These are phyloP conservation scores for Hyphodiscus hymeniophilus DNA, from an alignment of 495 filamentous ascomycete species.

Conservation along the genomic window DNA sequence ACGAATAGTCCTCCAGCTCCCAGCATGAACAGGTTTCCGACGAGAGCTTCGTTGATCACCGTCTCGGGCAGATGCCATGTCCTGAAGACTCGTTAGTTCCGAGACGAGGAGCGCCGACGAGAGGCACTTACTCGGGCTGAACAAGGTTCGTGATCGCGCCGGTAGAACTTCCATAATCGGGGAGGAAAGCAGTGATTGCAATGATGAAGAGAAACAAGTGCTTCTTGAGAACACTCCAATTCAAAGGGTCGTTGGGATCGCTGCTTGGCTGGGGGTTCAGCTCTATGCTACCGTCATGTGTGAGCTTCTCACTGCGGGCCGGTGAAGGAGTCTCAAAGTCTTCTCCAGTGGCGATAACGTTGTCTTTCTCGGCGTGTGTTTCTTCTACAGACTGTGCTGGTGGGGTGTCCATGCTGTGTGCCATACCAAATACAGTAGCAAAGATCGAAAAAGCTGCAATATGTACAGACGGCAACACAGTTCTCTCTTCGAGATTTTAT, in stretches of 20 bases:
- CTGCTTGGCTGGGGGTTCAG: constrained; percentile 67
- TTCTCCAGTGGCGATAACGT: too few species aligned
- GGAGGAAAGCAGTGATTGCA: constrained; percentile 1
- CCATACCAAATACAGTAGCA: too few species aligned
- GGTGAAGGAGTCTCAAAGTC: too few species aligned
- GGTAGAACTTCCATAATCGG: constrained; percentile 3
- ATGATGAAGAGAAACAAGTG: constrained; percentile 1
- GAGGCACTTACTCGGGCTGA: not conserved
- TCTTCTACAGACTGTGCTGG: too few species aligned
- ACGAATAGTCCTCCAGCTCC: constrained; percentile 1
- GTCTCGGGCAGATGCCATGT: constrained; percentile 1
- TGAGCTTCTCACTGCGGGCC: too few species aligned
- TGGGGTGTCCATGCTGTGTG: too few species aligned
- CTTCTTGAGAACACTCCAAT: constrained; percentile 9
- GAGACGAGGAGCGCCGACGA: too few species aligned
- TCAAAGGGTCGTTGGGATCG: constrained; percentile 66
- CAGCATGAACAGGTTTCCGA: constrained; percentile 3
- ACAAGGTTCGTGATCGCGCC: constrained; percentile 1
- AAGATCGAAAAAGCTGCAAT: too few species aligned
- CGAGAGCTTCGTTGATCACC: not conserved
- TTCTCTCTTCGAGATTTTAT: too few species aligned
- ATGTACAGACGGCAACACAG: too few species aligned
- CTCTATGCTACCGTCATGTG: not conserved
- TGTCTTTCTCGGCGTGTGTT: too few species aligned
- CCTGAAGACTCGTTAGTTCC: not conserved